phyloP scores from a whole-genome alignment of 306 rosid species.

The Castanea sativa region DNA sequence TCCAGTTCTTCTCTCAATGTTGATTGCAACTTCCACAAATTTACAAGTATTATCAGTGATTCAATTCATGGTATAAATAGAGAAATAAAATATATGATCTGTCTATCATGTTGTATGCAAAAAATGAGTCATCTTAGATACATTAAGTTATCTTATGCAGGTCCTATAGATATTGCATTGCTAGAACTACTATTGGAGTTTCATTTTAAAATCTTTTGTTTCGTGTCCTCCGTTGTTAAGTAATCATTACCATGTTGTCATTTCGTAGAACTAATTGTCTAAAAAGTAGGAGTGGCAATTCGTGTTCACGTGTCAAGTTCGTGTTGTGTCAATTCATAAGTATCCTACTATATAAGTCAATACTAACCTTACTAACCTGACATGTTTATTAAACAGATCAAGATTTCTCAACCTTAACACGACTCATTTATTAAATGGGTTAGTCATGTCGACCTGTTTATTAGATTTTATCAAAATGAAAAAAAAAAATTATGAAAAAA shows the following conservation, averaged over 20 bases:
- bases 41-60: neutral
- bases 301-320: no score
- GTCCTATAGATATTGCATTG: neutral
- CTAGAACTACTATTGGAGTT: neutral
- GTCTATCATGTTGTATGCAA: neutral
- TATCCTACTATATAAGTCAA: no score
- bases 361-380: no score
- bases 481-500: no score
- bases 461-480: no score
- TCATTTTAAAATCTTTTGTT: neutral
- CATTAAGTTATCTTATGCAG: neutral
- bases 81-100: neutral
- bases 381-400: no score
- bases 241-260: neutral
- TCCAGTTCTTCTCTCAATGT: neutral
- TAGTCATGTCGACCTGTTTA: no score
- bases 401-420: no score
- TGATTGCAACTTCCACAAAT: neutral
- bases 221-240: neutral
- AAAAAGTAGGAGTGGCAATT: neutral
- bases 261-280: neutral
- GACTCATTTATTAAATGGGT: no score
- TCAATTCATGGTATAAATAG: neutral
- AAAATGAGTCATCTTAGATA: neutral
- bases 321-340: no score